Evolutionary conservation across 441 rosid genomes (phyloP).

Genomic region (Populus hybrid): DNA sequence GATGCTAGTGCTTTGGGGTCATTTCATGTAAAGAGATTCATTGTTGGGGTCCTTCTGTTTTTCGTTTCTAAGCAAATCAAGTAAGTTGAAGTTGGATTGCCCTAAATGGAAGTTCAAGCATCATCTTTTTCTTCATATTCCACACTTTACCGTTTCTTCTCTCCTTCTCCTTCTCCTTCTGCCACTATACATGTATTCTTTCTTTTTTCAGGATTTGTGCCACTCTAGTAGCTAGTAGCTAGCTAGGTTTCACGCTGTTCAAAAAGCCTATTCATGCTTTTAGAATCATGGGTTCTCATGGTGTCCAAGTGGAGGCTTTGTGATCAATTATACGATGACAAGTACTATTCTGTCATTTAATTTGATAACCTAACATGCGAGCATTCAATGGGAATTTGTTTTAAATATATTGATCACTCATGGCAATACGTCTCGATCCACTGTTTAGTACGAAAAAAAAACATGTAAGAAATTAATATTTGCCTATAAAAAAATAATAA

Average conservation of each 20-base stretch:
- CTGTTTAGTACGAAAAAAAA: no score
- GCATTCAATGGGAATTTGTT: no score
- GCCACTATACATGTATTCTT: neutral
- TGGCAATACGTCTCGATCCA: no score
- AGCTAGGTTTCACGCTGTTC: neutral
- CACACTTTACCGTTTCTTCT: neutral
- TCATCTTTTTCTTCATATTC: conserved; percentile 16
- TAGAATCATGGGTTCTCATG: neutral
- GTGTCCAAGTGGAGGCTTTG: neutral
- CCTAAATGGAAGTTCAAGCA: conserved; percentile 14
- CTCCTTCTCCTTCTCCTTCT: no score
- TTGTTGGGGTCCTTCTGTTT: neutral
- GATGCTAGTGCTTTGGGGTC: conserved; percentile 22
- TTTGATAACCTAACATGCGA: no score
- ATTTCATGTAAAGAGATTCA: conserved; percentile 30
- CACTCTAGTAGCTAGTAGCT: neutral
- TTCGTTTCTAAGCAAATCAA: neutral
- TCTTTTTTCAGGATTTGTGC: neutral
- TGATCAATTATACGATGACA: neutral
- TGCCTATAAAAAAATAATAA: no score
- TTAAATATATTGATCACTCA: no score
- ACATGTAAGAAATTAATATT: no score
- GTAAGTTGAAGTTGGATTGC: conserved; percentile 20
- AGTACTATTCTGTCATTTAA: no score
- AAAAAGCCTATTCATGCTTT: neutral